phyloP scores from a whole-genome alignment of 1,284 basidiomycete species.

The Rhizopogon parksii region DNA sequence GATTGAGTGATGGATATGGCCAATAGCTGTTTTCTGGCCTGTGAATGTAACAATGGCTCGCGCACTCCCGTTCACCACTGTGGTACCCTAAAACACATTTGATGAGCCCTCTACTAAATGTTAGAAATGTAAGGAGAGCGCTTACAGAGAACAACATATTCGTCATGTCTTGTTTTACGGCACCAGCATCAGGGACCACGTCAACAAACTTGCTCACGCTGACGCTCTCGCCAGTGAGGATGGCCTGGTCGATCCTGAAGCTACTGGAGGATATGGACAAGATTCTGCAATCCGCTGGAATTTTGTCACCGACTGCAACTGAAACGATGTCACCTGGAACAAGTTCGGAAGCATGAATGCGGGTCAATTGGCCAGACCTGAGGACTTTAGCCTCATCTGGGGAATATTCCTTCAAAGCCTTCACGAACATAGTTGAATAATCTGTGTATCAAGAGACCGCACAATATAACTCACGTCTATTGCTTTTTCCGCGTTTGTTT shows the following conservation, averaged over 20 bases:
- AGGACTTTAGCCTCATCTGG: conserved; percentile 92
- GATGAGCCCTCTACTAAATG: not conserved
- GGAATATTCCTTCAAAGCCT: conserved; percentile 93
- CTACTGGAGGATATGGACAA: conserved; percentile 86
- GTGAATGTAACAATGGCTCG: conserved; percentile 82
- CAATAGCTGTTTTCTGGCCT: conserved; percentile 83
- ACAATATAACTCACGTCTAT: conserved; percentile 70
- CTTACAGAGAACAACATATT: conserved; percentile 89
- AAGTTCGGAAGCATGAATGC: conserved; percentile 78
- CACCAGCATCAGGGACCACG: conserved; percentile 60
- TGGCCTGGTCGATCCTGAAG: conserved; percentile 91
- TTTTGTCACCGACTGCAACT: conserved; percentile 87
- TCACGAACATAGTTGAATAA: conserved; percentile 10
- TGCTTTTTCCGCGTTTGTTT: conserved; percentile 89
- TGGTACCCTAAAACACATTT: conserved; percentile 63
- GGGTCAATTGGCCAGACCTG: conserved; percentile 63
- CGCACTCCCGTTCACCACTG: conserved; percentile 86
- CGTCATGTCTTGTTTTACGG: conserved; percentile 94
- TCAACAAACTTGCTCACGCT: conserved; percentile 78
- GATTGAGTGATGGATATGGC: conserved; percentile 93
- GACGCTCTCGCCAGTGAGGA: conserved; percentile 87
- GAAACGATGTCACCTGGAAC: conserved; percentile 92
- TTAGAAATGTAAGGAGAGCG: conserved; percentile 8
- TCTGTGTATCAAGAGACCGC: not conserved
- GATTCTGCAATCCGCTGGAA: conserved; percentile 89